Evolutionary conservation across 2,329 filamentous ascomycete species (phyloP).

Genomic region (Botryotinia convoluta): DNA sequence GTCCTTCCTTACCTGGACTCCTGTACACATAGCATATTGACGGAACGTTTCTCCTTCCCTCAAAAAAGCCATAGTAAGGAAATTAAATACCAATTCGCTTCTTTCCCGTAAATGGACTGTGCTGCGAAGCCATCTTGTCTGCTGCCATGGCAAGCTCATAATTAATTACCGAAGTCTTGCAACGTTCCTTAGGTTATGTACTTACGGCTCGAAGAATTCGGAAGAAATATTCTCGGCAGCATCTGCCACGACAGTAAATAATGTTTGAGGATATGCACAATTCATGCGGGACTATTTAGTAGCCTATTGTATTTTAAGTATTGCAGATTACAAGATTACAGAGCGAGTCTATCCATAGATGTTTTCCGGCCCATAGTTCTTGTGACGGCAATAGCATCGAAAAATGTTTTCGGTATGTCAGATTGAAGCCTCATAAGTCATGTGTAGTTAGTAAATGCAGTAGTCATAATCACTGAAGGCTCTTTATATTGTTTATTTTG

Average conservation of each 20-base stretch:
- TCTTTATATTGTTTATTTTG: neutral
- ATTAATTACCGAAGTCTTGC: neutral
- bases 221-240: neutral
- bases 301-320: too few relatives aligned
- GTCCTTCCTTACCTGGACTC: neutral
- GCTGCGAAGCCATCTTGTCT: neutral
- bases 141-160: neutral
- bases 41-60: neutral
- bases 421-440: neutral
- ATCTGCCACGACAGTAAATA: neutral
- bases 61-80: neutral
- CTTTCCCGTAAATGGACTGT: fast-evolving
- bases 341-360: neutral
- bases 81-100: neutral
- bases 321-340: neutral
- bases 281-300: neutral
- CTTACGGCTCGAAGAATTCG: neutral
- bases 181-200: neutral
- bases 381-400: neutral
- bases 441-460: neutral
- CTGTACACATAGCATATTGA: neutral
- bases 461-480: neutral
- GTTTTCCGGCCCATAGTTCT: neutral
- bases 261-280: neutral
- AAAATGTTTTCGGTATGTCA: neutral